Evolutionary conservation across 345 rosid genomes (phyloP).

Genomic region (Rhodamnia rubescens): DNA sequence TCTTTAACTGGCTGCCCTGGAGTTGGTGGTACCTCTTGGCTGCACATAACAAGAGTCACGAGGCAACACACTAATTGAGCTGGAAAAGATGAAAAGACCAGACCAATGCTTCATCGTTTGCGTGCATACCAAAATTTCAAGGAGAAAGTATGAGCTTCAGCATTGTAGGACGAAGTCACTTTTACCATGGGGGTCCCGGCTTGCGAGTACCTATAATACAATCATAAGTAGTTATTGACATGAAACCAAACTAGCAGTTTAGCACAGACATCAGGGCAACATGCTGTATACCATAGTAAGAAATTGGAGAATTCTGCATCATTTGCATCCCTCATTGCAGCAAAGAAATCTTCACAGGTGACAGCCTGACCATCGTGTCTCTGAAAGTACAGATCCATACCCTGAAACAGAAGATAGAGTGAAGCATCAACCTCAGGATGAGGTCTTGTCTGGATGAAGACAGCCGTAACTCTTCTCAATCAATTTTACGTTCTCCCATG

Average conservation of each 20-base stretch:
- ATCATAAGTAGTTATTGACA: neutral
- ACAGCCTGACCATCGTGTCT: constrained; percentile 98
- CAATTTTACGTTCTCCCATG: neutral
- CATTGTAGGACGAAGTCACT: constrained; percentile 63
- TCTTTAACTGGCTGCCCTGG: constrained; percentile 91
- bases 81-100: neutral
- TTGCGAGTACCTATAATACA: constrained; percentile 79
- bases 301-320: constrained; percentile 88
- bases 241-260: neutral
- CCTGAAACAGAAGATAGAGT: constrained; percentile 34
- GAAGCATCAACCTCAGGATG: neutral
- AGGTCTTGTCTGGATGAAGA: neutral
- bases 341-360: constrained; percentile 93
- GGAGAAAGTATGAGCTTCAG: constrained; percentile 65
- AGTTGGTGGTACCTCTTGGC: constrained; percentile 83
- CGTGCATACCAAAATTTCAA: constrained; percentile 73
- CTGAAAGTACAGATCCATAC: constrained; percentile 91
- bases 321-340: constrained; percentile 98
- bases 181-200: constrained; percentile 94
- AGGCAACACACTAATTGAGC: neutral
- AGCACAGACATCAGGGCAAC: neutral
- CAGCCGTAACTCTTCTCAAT: neutral
- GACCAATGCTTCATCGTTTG: neutral
- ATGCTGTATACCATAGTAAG: constrained; percentile 52
- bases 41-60: constrained; percentile 3